Evolutionary conservation across 345 rosid genomes (phyloP), one percentile per base, ranked within the genome.

Genomic region (Lumnitzera racemosa): DNA sequence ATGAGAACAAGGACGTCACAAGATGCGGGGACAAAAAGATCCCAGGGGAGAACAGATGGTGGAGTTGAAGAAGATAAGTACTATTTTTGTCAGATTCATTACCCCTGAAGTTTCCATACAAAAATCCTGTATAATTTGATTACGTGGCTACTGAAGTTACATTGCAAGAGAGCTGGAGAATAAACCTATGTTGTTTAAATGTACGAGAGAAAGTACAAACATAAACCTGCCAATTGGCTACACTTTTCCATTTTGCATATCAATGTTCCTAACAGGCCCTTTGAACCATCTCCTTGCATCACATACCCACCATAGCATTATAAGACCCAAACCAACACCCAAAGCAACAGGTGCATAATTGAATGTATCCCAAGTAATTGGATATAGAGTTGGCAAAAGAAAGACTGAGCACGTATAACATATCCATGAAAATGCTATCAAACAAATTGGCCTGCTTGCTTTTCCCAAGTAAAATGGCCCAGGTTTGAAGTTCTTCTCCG

Each of bases 201-300:
- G 43, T 36, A 36, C 1, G 11, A 3, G 1, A 36, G 7, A 36
- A 36, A 36, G 43, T 36, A 36, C 10, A 36, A 7, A 36, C 7
- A 36, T 36, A 36, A 9, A 29, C 17, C 15, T 7, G 50, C 29
- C 14, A 15, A 51, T 41, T 14, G 16, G 43, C 63, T 56, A 71
- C 25, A 51, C 67, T 27, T 73, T 68, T 11, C 53, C 73, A 12
- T 80, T 76, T 23, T 55, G 75, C 29, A 55, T 36, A 49, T 78
- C 79, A 49, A 81, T 77, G 69, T 81, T 82, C 67, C 82, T 67
- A 36, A 80, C 90, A 55, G 87, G 90, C 49, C 85, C 90, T 59
- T 76, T 74, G 58, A 85, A 85, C 85, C 80, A 85, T 72, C 64
- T 80, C 27, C 81, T 77, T 4, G 87, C 83, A 63, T 78, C 85